Conservation (phyloP, 805 yeast species). For the Lachancea cidri region DNA sequence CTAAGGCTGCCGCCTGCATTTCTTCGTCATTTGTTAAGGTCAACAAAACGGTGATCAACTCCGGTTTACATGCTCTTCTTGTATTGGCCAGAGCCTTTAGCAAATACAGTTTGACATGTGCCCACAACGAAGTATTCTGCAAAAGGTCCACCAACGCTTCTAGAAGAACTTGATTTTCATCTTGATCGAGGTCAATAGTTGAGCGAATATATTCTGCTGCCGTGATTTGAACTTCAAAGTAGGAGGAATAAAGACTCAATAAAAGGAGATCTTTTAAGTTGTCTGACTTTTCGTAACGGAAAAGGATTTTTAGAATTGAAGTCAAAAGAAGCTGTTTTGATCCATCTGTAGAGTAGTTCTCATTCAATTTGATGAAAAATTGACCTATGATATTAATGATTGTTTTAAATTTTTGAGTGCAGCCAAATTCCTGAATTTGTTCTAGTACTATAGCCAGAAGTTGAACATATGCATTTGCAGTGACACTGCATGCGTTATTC, state of each 20-base stretch:
- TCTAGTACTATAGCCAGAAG: slow-evolving; percentile 16
- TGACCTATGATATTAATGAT: slow-evolving; percentile 26
- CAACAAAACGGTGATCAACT: slow-evolving; percentile 22
- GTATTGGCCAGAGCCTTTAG: slow-evolving; percentile 32
- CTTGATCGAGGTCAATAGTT: not conserved
- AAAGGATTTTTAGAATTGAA: slow-evolving; percentile 29
- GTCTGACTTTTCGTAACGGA: slow-evolving; percentile 18
- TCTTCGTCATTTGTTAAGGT: slow-evolving; percentile 39
- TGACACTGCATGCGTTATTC: slow-evolving; percentile 29
- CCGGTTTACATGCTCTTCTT: slow-evolving; percentile 17
- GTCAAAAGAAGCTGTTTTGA: slow-evolving; percentile 44
- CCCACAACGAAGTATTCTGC: slow-evolving; percentile 33
- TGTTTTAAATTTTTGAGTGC: not conserved
- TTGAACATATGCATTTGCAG: slow-evolving; percentile 34
- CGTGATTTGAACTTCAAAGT: slow-evolving; percentile 42
- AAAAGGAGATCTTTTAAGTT: slow-evolving; percentile 27
- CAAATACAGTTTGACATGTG: slow-evolving; percentile 41
- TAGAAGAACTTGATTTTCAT: slow-evolving; percentile 8
- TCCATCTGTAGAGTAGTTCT: slow-evolving; percentile 38
- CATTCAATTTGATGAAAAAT: slow-evolving; percentile 35
- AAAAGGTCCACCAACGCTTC: slow-evolving; percentile 23
- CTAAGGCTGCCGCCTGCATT: slow-evolving; percentile 44
- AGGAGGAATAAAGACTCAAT: slow-evolving; percentile 35
- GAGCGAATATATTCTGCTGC: slow-evolving; percentile 34
- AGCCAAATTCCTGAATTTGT: slow-evolving; percentile 1